Base-by-base conservation (phyloP, 257 asterid species). In the Apocynum venetum region DNA sequence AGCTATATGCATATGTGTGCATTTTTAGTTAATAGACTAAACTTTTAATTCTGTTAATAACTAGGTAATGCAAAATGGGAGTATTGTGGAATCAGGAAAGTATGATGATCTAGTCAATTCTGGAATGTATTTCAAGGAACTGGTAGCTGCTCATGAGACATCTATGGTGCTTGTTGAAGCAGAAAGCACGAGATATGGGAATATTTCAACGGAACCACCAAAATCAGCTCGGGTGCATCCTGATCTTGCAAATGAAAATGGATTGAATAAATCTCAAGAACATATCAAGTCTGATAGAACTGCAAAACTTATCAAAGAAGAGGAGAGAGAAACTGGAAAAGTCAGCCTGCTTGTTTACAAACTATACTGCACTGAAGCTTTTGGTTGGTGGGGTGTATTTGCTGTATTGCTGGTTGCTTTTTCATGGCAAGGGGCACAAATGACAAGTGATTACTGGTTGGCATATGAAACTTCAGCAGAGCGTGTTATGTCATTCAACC, bases 61-160 rank as follows among this genome's bases (percentile, higher is more conserved):
- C 78, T 77, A 95, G 99, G 99, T 95, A 49, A 96, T 96, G 99
- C 87, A 94, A 78, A 97, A 90, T 31, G 99, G 99, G 75, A 86
- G 75, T 82, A 87, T 96, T 25, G 96, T 89, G 25, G 93, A 96
- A 83, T 88, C 98, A 0, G 99, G 99, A 4, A 96, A 90, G 83
- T 96, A 96, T 82, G n/a, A 87, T 52, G 77, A 73, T 73, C 76
- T 93, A 43, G 84, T 91, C 17, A 85, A 79, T 31, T 83, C 91
- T 10, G 97, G 97, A 53, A 8, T 82, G 74, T 96, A 93, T 82
- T 96, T 96, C 87, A 82, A 86, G 81, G 85, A 88, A 19, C 86
- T 96, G 80, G 99, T 96, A 82, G 82, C 91, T 0, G 99, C 99
- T 0, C 98, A 96, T 14, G 99, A 93, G 4, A 87, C 97, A 69